A percentile compares a stretch with the other conserved stretches of the same genome.
These are phyloP conservation scores for Fusarium nanum DNA, from an alignment of 2,329 filamentous ascomycete species.

Conservation along the genomic window DNA sequence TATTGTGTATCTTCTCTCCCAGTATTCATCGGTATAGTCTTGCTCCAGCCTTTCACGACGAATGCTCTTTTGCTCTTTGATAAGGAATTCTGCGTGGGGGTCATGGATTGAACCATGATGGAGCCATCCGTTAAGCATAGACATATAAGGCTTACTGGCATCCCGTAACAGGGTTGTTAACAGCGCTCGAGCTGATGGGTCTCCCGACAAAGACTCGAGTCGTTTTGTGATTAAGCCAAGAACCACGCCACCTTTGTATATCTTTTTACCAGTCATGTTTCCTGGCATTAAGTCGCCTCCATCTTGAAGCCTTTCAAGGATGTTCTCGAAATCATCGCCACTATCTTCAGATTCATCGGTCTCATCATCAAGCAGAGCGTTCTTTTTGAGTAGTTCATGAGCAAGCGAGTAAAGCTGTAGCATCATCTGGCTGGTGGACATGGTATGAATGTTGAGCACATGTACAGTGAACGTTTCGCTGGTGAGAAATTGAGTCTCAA, in stretches of 20 bases:
- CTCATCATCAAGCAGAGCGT: constrained; percentile 86
- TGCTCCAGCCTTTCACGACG: constrained; percentile 89
- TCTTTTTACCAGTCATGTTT: constrained; percentile 85
- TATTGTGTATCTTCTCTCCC: constrained; percentile 97
- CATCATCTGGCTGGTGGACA: constrained; percentile 91
- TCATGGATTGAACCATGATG: constrained; percentile 96
- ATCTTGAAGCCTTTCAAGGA: constrained; percentile 88
- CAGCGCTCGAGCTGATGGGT: constrained; percentile 85
- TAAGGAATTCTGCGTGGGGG: constrained; percentile 90
- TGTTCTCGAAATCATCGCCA: constrained; percentile 89
- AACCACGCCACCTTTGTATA: constrained; percentile 97
- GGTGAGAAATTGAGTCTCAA: constrained; percentile 92
- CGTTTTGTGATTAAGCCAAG: constrained; percentile 86
- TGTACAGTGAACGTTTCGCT: constrained; percentile 92
- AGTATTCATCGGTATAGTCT: constrained; percentile 99
- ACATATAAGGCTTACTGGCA: constrained; percentile 94
- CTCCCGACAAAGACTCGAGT: constrained; percentile 89
- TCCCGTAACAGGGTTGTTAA: constrained; percentile 86
- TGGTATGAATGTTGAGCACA: constrained; percentile 89
- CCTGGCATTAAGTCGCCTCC: constrained; percentile 84
- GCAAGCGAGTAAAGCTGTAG: constrained; percentile 88
- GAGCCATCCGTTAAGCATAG: constrained; percentile 98
- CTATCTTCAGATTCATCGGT: constrained; percentile 78
- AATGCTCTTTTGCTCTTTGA: constrained; percentile 97
- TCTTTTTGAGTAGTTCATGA: constrained; percentile 87